Base-by-base conservation (phyloP, 192 early-diverging fungal genomes). In the Podila minutissima region DNA sequence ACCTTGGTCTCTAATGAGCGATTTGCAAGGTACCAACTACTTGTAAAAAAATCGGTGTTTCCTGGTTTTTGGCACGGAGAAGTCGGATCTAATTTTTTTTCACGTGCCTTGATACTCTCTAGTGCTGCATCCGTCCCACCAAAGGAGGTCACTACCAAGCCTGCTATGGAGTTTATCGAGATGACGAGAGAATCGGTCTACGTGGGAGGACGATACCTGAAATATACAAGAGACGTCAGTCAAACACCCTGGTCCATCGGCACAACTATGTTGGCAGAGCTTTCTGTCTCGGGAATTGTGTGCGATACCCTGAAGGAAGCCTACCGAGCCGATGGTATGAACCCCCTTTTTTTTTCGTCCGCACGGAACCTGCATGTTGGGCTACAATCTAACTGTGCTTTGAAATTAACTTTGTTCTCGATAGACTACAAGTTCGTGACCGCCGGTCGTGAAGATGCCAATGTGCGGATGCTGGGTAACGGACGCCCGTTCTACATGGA, bases 401-500 rank as follows among this genome's bases (percentile, higher is more conserved):
- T n/a, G n/a, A 26, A 7, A 33, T 32, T 37, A 12, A 19, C 26
- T 58, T 26, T 28, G 1, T 11, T 17, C 28, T 26, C 66, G 31
- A n/a, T 75, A 83, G 89, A 76, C 41, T 93, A 91, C 81, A 96
- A 94, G 65, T 93, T 98, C 76, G 87, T 90, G 3, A 91, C 91
- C 0, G 91, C 96, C 8, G 97, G 97, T 17, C 90, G 96, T 24
- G 97, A 98, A 75, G 97, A 98, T 82, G 91, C 92, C 8, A 95
- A 98, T 82, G 97, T 98, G 26, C 89, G 95, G n/a, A 97, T 96
- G 95, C 84, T 98, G 33, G 96, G 95, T 41, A 85, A 87, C 38
- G 97, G 97, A 26, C 84, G 97, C 20, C 97, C 97, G 15, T 98
- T 97, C 85, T 97, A 95, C 72, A 74, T 96, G 28, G 96, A 97